Base-by-base conservation (phyloP, 1,284 basidiomycete species). In the Rhodotorula sp. region DNA sequence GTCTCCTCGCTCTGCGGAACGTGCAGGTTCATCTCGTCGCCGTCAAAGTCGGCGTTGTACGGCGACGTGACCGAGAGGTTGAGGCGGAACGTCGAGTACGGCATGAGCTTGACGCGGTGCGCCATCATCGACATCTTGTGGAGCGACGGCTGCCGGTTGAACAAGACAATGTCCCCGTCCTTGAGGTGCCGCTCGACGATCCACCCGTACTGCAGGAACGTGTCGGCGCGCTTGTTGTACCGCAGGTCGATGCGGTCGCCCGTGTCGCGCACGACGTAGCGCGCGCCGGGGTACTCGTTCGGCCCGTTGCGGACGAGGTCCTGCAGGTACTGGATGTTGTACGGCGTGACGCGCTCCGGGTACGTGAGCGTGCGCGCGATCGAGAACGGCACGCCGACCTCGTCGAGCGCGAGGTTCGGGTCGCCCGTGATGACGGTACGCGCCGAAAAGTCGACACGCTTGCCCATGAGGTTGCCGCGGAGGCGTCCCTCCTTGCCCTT, bases 91-190 rank as follows among this genome's bases (percentile, higher is more conserved):
- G 96, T 99, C 44, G 97, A 99, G 83, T 98, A 99, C 49, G 93
- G 92, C 95, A 99, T 97, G 69, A 99, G 85, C 80, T 92, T 93
- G 62, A 99, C 92, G 54, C 97, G 89, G 84, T 99, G 97, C 82
- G 92, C 93, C 97, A 99, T 99, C 97, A 99, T 99, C 86, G 92
- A 96, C 97, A 99, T 99, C 84, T 99, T 99, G 84, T 99, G 97
- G 82, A 99, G 83, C 86, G 90, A 92, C 4, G 97, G 97, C 81
- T 99, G 97, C 74, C 97, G 95, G 82, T 99, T 99, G 86, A 99
- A 99, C 63, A 99, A 84, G 49, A 99, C 92, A 79, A 88, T 97
- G 80, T 98, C 94, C 85, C 97, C 97, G 78, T 98, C 92, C 84
- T 93, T 95, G 73, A 99, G 84, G 84, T 99, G 97, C 44, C 97